Evolutionary conservation across 805 yeast genomes (phyloP), one percentile per base, ranked within the genome.

Genomic region (Suhomyces pyralidae): DNA sequence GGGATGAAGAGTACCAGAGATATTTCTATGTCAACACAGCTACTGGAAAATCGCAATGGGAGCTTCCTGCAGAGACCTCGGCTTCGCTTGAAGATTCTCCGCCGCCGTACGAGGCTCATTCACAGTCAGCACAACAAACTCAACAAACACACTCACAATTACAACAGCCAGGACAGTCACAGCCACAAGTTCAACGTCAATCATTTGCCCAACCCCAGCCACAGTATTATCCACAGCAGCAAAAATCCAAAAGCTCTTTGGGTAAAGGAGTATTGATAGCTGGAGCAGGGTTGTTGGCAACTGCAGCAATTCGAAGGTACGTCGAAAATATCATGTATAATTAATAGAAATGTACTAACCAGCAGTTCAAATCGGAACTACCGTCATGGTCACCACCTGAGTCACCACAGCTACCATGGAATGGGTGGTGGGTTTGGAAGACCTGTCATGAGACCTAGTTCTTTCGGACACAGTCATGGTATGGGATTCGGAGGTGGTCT

Each of bases 31-130:
- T 67, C 40, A 65, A 69, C 51, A 51, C 57, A 8, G 38, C 50
- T 7, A 66, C 71, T 6, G 68, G 68, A 4, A 54, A 58, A 43
- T 61, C 71, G 3, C 70, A 66, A 51, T 70, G 75, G 75, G 70
- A 65, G 9, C 28, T 56, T 10, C 69, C 69, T 1, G 14, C 14
- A 17, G 20, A 9, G 42, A 38, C 7, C 42, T 8, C 42, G 14
- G 42, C 24, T 1, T 30, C 15, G 32, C 10, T 14, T 24, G 42
- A 38, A 14, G 45, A 26, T 19, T 25, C 20, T 25, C 48, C 50
- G 40, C 47, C 50, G 5, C 36, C 51, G 6, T 40, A 42, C 42
- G 45, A 44, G 43, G 42, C 38, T 40, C 42, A 38, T 9, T 12
- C 20, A 10, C 42, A 17, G 8, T 9, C 42, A 12, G 28, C 25